These are phyloP conservation scores for Phytopythium helicoides DNA, from an alignment of 352 stramenopile genomes.

Conservation along the genomic window DNA sequence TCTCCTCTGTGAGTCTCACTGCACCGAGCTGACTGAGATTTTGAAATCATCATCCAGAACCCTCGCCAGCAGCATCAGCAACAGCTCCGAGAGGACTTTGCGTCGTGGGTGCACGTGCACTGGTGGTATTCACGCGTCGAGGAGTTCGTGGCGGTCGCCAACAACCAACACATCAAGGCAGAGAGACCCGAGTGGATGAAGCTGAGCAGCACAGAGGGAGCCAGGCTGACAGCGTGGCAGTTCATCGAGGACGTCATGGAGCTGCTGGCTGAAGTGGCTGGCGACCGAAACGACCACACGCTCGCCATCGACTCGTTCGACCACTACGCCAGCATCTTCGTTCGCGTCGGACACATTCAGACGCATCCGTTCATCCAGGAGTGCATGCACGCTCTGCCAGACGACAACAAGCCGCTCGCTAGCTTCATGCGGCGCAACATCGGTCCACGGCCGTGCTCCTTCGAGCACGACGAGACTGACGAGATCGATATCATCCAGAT, in stretches of 20 bases:
- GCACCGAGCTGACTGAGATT: too few species aligned
- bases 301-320: conserved; percentile 11
- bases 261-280: conserved; percentile 11
- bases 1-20: too few species aligned
- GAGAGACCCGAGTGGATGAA: background rate
- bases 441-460: too few species aligned
- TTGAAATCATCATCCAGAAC: too few species aligned
- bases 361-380: conserved; percentile 20
- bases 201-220: background rate
- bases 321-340: conserved; percentile 11
- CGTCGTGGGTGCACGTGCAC: background rate
- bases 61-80: too few species aligned
- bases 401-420: too few species aligned
- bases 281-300: conserved; percentile 1
- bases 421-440: too few species aligned
- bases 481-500: too few species aligned
- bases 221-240: background rate
- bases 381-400: conserved; percentile 8
- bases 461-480: too few species aligned
- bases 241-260: conserved; percentile 3
- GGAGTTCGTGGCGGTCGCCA: conserved; percentile 5
- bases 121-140: background rate
- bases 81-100: background rate
- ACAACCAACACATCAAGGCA: background rate
- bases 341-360: conserved; percentile 13